Conservation (phyloP, 2,329 filamentous ascomycete species). For the Microdochium paspali region DNA sequence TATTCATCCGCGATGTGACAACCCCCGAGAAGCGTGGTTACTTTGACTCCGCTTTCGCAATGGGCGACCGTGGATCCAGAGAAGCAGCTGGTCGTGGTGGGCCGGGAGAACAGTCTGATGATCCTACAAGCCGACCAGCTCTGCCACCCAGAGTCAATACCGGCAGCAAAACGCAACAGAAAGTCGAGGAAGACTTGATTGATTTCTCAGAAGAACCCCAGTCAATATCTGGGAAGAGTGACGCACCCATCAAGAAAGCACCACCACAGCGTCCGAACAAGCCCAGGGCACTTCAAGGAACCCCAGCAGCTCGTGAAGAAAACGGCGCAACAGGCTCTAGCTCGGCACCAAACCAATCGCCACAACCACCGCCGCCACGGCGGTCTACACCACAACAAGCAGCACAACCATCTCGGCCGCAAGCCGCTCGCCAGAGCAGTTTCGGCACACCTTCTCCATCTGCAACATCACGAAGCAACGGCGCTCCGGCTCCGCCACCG, state of each 20-base stretch:
- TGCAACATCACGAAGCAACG: slow-evolving; percentile 7
- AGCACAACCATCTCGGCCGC: slow-evolving; percentile 8
- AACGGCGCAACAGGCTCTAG: slow-evolving; percentile 5
- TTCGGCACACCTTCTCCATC: slow-evolving; percentile 2
- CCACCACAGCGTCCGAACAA: slow-evolving; percentile 52
- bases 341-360: slow-evolving; percentile 6
- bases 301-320: slow-evolving; percentile 12
- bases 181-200: slow-evolving; percentile 34
- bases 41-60: slow-evolving; percentile 55
- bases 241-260: slow-evolving; percentile 23
- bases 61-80: slow-evolving; percentile 9
- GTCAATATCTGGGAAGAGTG: slow-evolving; percentile 15
- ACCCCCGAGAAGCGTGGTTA: slow-evolving; percentile 65
- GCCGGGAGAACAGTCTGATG: slow-evolving; percentile 11
- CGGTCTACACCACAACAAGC: slow-evolving; percentile 18
- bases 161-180: slow-evolving; percentile 6
- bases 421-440: slow-evolving; percentile 19
- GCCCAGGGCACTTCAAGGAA: slow-evolving; percentile 42
- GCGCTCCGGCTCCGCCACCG: slow-evolving; percentile 33
- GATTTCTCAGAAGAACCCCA: slow-evolving; percentile 47
- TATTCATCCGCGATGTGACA: slow-evolving; percentile 95
- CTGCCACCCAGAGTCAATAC: slow-evolving; percentile 21
- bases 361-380: slow-evolving; percentile 24
- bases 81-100: too few species aligned
- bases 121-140: slow-evolving; percentile 15